Evolutionary conservation across 768 basidiomycete genomes (phyloP), one percentile per base, ranked within the genome.

Genomic region (Cystofilobasidium bisporidii): DNA sequence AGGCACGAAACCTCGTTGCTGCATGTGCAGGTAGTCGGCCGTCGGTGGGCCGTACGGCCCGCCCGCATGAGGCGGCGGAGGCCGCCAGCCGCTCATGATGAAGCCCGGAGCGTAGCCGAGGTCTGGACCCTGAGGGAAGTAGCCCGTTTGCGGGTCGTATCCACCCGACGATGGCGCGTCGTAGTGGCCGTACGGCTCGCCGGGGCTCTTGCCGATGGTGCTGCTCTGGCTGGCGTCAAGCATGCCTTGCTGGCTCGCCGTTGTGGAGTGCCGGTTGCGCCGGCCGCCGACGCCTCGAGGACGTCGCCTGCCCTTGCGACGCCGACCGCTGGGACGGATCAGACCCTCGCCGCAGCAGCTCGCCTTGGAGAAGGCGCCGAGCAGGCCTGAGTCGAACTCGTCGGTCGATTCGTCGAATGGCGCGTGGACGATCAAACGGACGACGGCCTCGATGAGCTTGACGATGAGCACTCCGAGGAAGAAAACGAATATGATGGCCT

Each of bases 61-160:
- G 8, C n/a, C n/a, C n/a, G n/a, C n/a, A n/a, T n/a, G n/a, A n/a
- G 26, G 33, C n/a, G 62, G 61, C 9, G 68, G 63, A 11, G 86
- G 84, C 71, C 87, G 85, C 89, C 91, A 94, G n/a, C 93, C 89
- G 48, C 86, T 87, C 90, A 97, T 94, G 74, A 97, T 96, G 71
- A 81, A 87, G 17, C 89, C 87, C 73, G 89, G 87, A 40, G 69
- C 65, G 30, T 70, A 69, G 45, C 70, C 38, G 38, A 72, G 72
- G 55, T 69, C 60, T 4, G 73, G 74, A 11, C 72, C 72, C 70
- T 6, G 63, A 32, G 15, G 59, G 41, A 24, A 74, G 50, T 64
- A 64, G 50, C 63, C 41, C 26, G 17, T 6, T 12, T 64, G 43
- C 8, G 43, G 43, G 10, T 64, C 50, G 38, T n/a, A 36, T 9